Evolutionary conservation across 805 yeast species (phyloP), one percentile per base, ranked within the genome.

Genomic region (Suhomyces pyralidae): DNA sequence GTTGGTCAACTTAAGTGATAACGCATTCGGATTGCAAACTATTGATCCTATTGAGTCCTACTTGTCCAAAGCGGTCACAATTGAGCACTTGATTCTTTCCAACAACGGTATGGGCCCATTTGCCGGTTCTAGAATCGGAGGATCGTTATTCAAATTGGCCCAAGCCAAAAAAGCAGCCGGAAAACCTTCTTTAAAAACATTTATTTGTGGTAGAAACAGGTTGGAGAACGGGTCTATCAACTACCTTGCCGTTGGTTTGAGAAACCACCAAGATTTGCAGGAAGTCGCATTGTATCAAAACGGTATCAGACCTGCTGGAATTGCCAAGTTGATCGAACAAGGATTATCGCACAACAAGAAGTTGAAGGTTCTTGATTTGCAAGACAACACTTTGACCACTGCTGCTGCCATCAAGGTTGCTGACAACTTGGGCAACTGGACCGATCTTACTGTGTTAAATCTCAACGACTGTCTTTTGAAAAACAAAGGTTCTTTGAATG

Each of bases 21-120:
- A 94, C 68, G 99, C 99, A 0, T 87, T 93, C 67, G 99, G 99
- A 10, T 85, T 94, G 65, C 96, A 94, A 65, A 88, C 98, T 22
- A 90, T 94, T 56, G 96, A 87, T 53, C 96, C 94, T 7, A 79
- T 94, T 51, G 97, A 94, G 66, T 78, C 76, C 25, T 91, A 85
- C 62, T 76, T 94, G 53, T 74, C 88, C 10, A 78, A 85, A 61
- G 96, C 93, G 34, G 80, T 82, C 15, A 84, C 96, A 24, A 73
- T 94, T 51, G 87, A 89, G 70, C 97, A 94, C 67, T 80, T 94
- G 68, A 85, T 90, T 59, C 77, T 94, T 56, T 86, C 97, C 46
- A 94, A 94, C 73, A 94, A 94, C 69, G 99, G 99, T 51, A 86
- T 94, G 84, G 99, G 99, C 34, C 99, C 99, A 24, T 88, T 88